These are phyloP conservation scores for Beauveria rudraprayagi DNA, from an alignment of 2,329 filamentous ascomycete species.

Conservation along the genomic window DNA sequence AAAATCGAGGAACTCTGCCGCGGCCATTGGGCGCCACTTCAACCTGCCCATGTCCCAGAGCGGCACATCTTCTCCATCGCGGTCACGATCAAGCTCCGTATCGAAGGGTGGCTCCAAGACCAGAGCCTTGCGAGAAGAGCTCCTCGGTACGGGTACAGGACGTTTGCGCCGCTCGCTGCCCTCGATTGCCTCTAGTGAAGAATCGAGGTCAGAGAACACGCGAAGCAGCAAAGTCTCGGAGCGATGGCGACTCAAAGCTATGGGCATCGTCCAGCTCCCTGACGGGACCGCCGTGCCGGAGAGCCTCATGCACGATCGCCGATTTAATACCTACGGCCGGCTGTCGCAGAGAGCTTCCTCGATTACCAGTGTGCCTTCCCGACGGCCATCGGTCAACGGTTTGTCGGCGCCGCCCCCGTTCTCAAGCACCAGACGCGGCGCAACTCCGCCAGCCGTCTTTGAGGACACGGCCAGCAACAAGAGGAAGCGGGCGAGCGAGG, in stretches of 20 bases:
- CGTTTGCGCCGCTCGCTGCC: slow-evolving; percentile 33
- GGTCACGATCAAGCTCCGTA: slow-evolving; percentile 14
- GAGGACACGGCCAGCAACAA: slow-evolving; percentile 20
- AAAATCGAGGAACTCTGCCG: slow-evolving; percentile 12
- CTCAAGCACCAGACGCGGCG: not conserved
- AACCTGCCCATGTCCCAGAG: slow-evolving; percentile 10
- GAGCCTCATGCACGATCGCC: slow-evolving; percentile 38
- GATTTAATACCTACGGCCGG: slow-evolving; percentile 17
- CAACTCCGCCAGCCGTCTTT: slow-evolving; percentile 10
- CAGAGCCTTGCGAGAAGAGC: slow-evolving; percentile 27
- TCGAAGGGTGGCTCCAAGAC: slow-evolving; percentile 26
- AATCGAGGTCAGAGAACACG: slow-evolving; percentile 19
- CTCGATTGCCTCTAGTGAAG: slow-evolving; percentile 23
- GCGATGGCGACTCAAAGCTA: slow-evolving; percentile 39
- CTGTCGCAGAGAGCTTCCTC: not conserved
- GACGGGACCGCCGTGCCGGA: slow-evolving; percentile 48
- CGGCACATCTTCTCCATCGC: slow-evolving; percentile 15
- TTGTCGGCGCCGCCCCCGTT: not conserved
- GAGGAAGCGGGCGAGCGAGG: slow-evolving; percentile 24
- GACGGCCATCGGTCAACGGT: slow-evolving; percentile 6
- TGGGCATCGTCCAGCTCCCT: slow-evolving; percentile 44
- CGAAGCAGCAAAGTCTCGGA: slow-evolving; percentile 32
- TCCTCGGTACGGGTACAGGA: slow-evolving; percentile 20
- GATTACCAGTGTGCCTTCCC: not conserved
- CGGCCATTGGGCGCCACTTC: slow-evolving; percentile 15